Evolutionary conservation across 805 yeast genomes (phyloP), one percentile per base, ranked within the genome.

Genomic region (Candida boidinii): DNA sequence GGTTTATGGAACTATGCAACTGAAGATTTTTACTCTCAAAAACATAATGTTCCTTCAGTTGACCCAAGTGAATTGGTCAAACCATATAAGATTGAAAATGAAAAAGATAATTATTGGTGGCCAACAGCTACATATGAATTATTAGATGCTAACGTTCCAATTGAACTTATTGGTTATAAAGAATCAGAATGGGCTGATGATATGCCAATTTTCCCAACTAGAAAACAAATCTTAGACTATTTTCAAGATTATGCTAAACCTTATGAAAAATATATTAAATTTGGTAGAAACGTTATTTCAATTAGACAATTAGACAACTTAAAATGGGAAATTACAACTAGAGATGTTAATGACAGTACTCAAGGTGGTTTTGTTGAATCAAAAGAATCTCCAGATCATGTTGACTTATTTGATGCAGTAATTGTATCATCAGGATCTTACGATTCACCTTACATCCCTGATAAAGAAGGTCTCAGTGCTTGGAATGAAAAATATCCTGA

Each of bases 1-100:
- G 95, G 95, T 0, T 58, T 84, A 7, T 85, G 95, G 95, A 70
- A 75, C 48, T 79, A 72, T 46, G 65, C 61, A 35, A 61, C 50
- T 34, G 58, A 28, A 30, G 41, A 30, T 13, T 38, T 36, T 25
- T 30, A 34, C 6, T 26, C 37, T 3, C 35, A 35, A 17, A 32
- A 37, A 4, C 30, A 33, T 16, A 39, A 39, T 35, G 43, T 58
- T 44, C 58, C 62, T 44, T 39, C 63, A 2, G 41, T 41, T n/a
- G 46, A 53, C 23, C 54, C 62, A 7, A 45, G 40, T 28, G 20
- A 29, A 18, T 29, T 28, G 13, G n/a, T 28, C 11, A 31, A 33
- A 9, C 45, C 49, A 2, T 31, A 24, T 25, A 35, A 28, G 20
- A 23, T 28, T 7, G 20, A 29, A 6, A 16, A 28, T 10, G 36